phyloP scores from a whole-genome alignment of 75 land plant species.

The Picea sitchensis region DNA sequence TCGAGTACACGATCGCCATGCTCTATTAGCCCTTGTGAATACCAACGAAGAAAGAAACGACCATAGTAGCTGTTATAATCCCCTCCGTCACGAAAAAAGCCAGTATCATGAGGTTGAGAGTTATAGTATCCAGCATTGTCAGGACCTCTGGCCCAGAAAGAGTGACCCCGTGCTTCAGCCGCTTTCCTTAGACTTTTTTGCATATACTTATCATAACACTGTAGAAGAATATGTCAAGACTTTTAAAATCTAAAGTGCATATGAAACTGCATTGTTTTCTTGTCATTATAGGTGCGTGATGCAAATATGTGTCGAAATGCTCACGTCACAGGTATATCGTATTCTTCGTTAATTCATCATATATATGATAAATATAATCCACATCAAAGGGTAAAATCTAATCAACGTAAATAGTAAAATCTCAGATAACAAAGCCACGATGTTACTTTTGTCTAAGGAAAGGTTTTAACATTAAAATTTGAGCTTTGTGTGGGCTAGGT shows the following conservation, averaged over 20 bases:
- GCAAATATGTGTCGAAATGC: background rate
- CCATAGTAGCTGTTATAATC: conserved; percentile 95
- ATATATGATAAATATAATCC: background rate
- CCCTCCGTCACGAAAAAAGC: conserved; percentile 85
- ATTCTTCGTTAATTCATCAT: background rate
- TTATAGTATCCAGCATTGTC: conserved; percentile 89
- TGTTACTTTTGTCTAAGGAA: too few species aligned
- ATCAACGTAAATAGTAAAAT: too few species aligned
- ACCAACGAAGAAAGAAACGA: conserved; percentile 93
- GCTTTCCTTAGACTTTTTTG: conserved; percentile 62
- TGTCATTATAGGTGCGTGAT: background rate
- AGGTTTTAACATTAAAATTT: too few species aligned
- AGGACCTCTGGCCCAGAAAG: conserved; percentile 81
- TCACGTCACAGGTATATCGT: background rate
- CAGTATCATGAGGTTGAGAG: conserved; percentile 78
- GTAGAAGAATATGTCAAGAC: conserved; percentile 9
- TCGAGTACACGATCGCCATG: conserved; percentile 78
- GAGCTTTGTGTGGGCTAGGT: too few species aligned
- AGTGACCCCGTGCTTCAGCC: conserved; percentile 75
- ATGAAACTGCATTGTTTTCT: background rate
- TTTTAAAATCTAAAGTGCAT: background rate
- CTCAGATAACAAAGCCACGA: too few species aligned
- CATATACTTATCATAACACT: conserved; percentile 93
- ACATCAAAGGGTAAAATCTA: background rate
- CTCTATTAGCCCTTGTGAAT: conserved; percentile 66